Evolutionary conservation across 106 monocot species (phyloP).

Genomic region (Acorus gramineus): DNA sequence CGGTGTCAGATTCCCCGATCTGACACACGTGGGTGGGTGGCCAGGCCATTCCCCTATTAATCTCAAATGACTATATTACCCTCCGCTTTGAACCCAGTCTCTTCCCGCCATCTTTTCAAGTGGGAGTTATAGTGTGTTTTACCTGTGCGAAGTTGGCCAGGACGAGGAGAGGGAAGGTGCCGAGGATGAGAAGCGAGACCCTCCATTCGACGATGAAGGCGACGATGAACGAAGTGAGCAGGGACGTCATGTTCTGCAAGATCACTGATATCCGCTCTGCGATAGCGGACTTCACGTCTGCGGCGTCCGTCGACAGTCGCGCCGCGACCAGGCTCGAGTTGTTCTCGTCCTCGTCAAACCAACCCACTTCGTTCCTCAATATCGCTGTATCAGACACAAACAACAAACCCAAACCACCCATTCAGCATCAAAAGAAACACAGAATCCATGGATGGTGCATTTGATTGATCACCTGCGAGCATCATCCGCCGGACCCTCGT

Average conservation of each 20-base stretch:
- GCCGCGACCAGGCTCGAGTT: conserved; percentile 92
- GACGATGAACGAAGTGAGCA: conserved; percentile 86
- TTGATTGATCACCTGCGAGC: conserved; percentile 53
- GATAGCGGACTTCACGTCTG: conserved; percentile 94
- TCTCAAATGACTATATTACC: too few relatives aligned
- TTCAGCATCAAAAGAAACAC: not conserved
- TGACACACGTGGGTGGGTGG: too few relatives aligned
- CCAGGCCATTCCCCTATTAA: too few relatives aligned
- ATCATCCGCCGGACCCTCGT: conserved; percentile 97
- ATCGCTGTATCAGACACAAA: conserved; percentile 49
- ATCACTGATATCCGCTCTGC: conserved; percentile 96
- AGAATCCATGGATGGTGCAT: not conserved
- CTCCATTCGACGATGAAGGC: conserved; percentile 92
- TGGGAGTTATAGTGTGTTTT: not conserved
- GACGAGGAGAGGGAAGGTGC: conserved; percentile 91
- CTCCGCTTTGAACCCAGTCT: too few relatives aligned
- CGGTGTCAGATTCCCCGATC: too few relatives aligned
- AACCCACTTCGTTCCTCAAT: conserved; percentile 92
- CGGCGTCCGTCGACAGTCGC: conserved; percentile 74
- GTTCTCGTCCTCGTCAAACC: conserved; percentile 99
- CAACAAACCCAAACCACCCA: not conserved
- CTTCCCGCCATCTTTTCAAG: too few relatives aligned
- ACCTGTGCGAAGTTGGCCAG: conserved; percentile 98
- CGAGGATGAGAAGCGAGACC: conserved; percentile 85
- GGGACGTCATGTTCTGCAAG: conserved; percentile 94